Conservation (phyloP, 2,329 filamentous ascomycete species). For the Endothia cerciana region DNA sequence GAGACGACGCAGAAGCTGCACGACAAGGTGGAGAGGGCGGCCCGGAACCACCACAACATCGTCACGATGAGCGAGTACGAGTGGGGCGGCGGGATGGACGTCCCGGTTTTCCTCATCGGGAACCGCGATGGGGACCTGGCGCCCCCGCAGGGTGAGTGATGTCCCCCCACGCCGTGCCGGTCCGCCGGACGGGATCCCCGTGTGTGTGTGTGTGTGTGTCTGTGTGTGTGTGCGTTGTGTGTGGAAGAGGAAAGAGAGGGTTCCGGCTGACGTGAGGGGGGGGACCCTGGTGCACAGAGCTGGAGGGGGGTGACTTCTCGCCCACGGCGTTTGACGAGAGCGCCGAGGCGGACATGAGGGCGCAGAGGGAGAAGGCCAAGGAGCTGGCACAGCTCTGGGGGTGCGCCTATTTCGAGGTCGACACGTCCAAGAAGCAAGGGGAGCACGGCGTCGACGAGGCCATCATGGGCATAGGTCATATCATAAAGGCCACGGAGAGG, state of each 20-base stretch:
- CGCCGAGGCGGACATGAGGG: conserved; percentile 29
- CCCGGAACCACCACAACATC: conserved; percentile 30
- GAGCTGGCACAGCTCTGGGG: conserved; percentile 27
- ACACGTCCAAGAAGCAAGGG: conserved; percentile 24
- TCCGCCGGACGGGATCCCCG: too few relatives aligned
- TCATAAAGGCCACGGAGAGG: conserved; percentile 27
- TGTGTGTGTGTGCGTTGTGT: too few relatives aligned
- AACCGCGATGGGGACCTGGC: conserved; percentile 29
- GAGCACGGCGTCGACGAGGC: conserved; percentile 29
- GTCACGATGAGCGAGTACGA: conserved; percentile 29
- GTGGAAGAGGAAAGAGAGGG: too few relatives aligned
- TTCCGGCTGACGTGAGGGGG: conserved; percentile 11
- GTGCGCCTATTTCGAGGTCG: conserved; percentile 29
- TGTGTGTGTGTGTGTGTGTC: too few relatives aligned
- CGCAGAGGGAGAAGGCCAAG: conserved; percentile 25
- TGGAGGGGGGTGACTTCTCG: conserved; percentile 26
- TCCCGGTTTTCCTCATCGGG: conserved; percentile 29
- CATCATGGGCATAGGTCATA: conserved; percentile 26
- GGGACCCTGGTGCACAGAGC: conserved; percentile 10
- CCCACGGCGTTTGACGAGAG: conserved; percentile 24
- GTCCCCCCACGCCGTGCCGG: too few relatives aligned
- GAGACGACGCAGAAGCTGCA: conserved; percentile 27
- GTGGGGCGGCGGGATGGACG: conserved; percentile 21
- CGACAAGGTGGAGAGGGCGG: conserved; percentile 25
- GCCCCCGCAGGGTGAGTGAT: conserved; percentile 28